A percentile compares a stretch with the other conserved stretches of the same genome.
These are phyloP conservation scores for Hypoxylon sp. DNA, from an alignment of 2,329 filamentous ascomycete genomes.

Conservation along the genomic window DNA sequence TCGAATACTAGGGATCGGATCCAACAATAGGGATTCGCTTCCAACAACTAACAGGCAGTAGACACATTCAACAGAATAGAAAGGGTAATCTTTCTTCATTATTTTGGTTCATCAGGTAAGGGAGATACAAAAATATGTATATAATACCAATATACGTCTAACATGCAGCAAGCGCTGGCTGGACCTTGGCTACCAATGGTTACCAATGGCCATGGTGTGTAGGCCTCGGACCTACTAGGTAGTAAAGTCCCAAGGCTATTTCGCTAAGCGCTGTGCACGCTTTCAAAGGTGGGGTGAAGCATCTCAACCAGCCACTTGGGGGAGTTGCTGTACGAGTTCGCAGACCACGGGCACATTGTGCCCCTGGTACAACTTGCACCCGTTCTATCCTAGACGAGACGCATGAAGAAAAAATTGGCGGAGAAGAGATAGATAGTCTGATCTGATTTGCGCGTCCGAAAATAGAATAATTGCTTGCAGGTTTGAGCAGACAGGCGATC, in stretches of 20 bases:
- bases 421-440: slow-evolving; percentile 17
- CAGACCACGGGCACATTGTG: slow-evolving; percentile 29
- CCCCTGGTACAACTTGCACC: slow-evolving; percentile 25
- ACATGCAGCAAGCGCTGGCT: slow-evolving; percentile 45
- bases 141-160: slow-evolving; percentile 40
- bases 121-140: slow-evolving; percentile 48
- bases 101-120: slow-evolving; percentile 34
- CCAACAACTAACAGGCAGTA: slow-evolving; percentile 31
- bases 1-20: slow-evolving; percentile 26
- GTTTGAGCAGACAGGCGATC: slow-evolving; percentile 32
- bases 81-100: slow-evolving; percentile 38
- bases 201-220: slow-evolving; percentile 38
- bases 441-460: slow-evolving; percentile 50
- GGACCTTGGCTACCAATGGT: slow-evolving; percentile 33
- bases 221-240: slow-evolving; percentile 36
- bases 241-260: slow-evolving; percentile 38
- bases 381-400: slow-evolving; percentile 35
- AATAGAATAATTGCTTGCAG: slow-evolving; percentile 50
- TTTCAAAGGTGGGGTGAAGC: slow-evolving; percentile 45
- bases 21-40: slow-evolving; percentile 12
- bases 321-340: slow-evolving; percentile 33
- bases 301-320: slow-evolving; percentile 47
- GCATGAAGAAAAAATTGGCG: slow-evolving; percentile 26
- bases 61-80: slow-evolving; percentile 26
- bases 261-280: slow-evolving; percentile 51